Evolutionary conservation across 2,329 filamentous ascomycete genomes (phyloP).

Genomic region (Trichoderma harzianum): DNA sequence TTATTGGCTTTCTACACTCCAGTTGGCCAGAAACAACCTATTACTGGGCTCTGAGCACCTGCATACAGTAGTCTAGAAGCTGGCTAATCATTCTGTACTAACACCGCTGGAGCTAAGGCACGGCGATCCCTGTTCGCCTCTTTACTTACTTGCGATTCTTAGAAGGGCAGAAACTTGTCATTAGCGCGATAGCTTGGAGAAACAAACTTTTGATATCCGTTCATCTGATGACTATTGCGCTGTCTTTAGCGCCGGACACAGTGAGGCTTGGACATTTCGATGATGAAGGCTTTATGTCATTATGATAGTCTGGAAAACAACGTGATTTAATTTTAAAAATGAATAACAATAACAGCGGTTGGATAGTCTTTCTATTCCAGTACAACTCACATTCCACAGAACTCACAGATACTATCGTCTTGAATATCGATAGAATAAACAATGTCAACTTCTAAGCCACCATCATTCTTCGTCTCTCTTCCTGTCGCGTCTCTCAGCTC

Average conservation of each 20-base stretch:
- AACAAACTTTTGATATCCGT: not conserved
- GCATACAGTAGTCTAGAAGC: not conserved
- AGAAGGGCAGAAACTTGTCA: not conserved
- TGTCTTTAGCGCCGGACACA: not conserved
- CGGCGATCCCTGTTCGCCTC: not conserved
- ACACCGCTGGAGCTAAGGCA: not conserved
- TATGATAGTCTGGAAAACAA: not conserved
- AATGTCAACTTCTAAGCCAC: conserved; percentile 2
- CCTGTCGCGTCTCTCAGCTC: not conserved
- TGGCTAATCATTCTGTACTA: not conserved
- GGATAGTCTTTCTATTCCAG: not conserved
- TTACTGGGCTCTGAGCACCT: not conserved
- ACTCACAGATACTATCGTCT: not conserved
- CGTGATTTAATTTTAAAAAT: not conserved
- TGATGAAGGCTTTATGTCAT: conserved; percentile 13
- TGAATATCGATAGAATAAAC: not conserved
- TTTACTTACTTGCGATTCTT: not conserved
- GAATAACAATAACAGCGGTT: not conserved
- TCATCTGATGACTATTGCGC: not conserved
- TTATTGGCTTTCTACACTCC: not conserved
- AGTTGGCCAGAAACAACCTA: not conserved
- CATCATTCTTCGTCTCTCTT: conserved; percentile 16
- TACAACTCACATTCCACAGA: not conserved
- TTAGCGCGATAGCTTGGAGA: not conserved
- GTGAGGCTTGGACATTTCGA: not conserved